These are phyloP conservation scores for Mariannaea sp. DNA, from an alignment of 2,329 filamentous ascomycete genomes.

Conservation along the genomic window DNA sequence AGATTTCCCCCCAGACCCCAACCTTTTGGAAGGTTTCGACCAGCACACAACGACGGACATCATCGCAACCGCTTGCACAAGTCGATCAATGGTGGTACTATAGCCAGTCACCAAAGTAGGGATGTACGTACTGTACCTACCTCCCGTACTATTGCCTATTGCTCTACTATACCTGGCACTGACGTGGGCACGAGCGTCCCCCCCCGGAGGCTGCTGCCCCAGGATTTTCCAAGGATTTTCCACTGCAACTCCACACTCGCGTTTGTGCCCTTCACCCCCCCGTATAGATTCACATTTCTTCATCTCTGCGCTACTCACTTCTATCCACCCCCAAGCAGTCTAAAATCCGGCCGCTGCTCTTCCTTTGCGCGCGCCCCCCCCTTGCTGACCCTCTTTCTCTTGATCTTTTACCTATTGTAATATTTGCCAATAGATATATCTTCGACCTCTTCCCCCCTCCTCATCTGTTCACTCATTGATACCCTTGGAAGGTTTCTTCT, in stretches of 20 bases:
- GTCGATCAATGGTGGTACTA: too few relatives aligned
- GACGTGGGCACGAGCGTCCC: constrained; percentile 26
- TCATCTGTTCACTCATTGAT: constrained; percentile 5
- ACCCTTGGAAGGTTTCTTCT: constrained; percentile 6
- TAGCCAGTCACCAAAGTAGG: too few relatives aligned
- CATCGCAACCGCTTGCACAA: constrained; percentile 7
- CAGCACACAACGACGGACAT: neutral
- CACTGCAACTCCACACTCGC: constrained; percentile 36
- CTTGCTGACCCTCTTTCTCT: constrained; percentile 19
- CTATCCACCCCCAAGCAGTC: constrained; percentile 18
- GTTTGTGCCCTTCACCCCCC: constrained; percentile 1
- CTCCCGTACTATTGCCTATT: too few relatives aligned
- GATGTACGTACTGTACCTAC: too few relatives aligned
- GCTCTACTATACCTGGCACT: constrained; percentile 9
- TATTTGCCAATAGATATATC: constrained; percentile 22
- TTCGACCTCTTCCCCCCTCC: constrained; percentile 20
- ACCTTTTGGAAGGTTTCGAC: too few relatives aligned
- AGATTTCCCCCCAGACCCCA: neutral
- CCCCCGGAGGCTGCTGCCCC: constrained; percentile 29
- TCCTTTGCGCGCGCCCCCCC: neutral
- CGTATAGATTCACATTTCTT: constrained; percentile 25
- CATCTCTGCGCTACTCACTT: too few relatives aligned
- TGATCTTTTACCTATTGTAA: constrained; percentile 23
- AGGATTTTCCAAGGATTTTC: constrained; percentile 40
- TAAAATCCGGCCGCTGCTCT: constrained; percentile 3